A percentile compares a stretch with the other conserved stretches of the same genome.
These are phyloP conservation scores for Rhodosporidiobolus odoratus DNA, from an alignment of 768 basidiomycete species.

Conservation along the genomic window DNA sequence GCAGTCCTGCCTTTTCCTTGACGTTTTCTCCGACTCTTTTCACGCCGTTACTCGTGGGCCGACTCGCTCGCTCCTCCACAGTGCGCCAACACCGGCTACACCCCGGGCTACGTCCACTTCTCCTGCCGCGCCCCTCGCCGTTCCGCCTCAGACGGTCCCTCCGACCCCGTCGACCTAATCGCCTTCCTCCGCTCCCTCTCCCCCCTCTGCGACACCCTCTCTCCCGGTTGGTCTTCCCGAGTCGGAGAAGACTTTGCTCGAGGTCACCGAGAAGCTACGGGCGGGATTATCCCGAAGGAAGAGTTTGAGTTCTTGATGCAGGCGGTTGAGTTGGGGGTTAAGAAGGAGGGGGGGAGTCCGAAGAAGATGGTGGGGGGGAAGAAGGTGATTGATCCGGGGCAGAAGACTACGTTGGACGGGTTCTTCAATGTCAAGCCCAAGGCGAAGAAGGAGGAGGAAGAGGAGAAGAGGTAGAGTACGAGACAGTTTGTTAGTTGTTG, in stretches of 20 bases:
- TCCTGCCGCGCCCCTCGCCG: conserved; percentile 26
- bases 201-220: conserved; percentile 9
- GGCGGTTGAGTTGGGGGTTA: conserved; percentile 24
- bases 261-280: conserved; percentile 55
- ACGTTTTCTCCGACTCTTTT: conserved; percentile 45
- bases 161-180: conserved; percentile 19
- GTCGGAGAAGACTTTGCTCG: conserved; percentile 53
- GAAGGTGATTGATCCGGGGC: conserved; percentile 20
- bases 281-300: conserved; percentile 52
- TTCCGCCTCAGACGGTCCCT: not conserved
- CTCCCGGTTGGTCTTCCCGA: conserved; percentile 41
- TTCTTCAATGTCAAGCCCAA: conserved; percentile 20
- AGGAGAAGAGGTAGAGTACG: no score
- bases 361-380: not conserved
- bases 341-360: not conserved
- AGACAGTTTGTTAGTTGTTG: no score
- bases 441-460: not conserved
- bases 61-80: conserved; percentile 50
- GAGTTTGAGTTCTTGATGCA: conserved; percentile 33
- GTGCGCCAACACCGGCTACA: conserved; percentile 47
- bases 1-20: conserved; percentile 35
- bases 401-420: conserved; percentile 26
- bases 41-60: no score
- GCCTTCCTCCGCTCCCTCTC: conserved; percentile 17
- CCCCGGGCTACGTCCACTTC: conserved; percentile 34